Evolutionary conservation across 768 basidiomycete species (phyloP).

Genomic region (Suillus subluteus): DNA sequence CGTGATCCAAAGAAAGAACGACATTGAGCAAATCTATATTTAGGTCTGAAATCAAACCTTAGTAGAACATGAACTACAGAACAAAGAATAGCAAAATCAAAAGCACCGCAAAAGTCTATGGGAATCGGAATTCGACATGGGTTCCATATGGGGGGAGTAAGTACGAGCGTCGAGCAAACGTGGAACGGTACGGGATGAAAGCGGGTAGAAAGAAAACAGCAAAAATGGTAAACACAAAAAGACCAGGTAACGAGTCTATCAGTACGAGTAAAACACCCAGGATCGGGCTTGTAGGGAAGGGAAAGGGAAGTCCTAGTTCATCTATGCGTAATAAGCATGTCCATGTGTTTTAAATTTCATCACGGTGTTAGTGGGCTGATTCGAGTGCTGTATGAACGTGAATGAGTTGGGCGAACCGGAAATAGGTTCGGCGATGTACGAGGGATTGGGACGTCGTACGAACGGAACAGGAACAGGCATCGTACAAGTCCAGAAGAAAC

Average conservation of each 20-base stretch:
- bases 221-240: background rate
- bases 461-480: background rate
- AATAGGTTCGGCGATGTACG: background rate
- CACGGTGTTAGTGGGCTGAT: background rate
- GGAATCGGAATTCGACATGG: background rate
- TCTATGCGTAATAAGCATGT: background rate
- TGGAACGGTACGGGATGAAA: background rate
- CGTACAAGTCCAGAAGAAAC: background rate
- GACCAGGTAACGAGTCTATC: background rate
- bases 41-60: too few species aligned
- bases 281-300: background rate
- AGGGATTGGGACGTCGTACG: background rate
- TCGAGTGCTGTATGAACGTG: background rate
- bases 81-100: background rate
- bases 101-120: background rate
- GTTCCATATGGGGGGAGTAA: too few species aligned
- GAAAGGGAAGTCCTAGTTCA: background rate
- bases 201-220: background rate
- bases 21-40: too few species aligned
- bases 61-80: background rate
- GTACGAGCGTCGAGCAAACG: background rate
- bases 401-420: too few species aligned
- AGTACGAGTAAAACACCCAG: background rate
- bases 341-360: background rate
- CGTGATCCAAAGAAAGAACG: too few species aligned